phyloP scores from a whole-genome alignment of 2,329 filamentous ascomycete species.

The Penicillium thymicola region DNA sequence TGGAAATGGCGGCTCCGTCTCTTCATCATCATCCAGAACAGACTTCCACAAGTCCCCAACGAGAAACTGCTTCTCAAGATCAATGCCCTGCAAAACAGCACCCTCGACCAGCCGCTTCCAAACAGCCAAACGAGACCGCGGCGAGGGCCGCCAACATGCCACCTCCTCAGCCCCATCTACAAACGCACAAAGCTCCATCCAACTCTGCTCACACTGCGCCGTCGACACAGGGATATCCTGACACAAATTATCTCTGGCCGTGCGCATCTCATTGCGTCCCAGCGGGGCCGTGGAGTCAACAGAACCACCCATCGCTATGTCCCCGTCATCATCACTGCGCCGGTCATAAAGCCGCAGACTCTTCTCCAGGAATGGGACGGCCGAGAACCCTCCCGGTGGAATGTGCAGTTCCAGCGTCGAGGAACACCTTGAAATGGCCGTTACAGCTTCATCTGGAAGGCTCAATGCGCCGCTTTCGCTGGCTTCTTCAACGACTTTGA shows the following conservation, averaged over 20 bases:
- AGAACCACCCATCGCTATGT: slow-evolving; percentile 16
- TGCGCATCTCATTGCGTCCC: slow-evolving; percentile 25
- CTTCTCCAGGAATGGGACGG: slow-evolving; percentile 28
- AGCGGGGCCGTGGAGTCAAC: slow-evolving; percentile 25
- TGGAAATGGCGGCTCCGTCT: slow-evolving; percentile 30
- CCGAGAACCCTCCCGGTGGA: slow-evolving; percentile 32
- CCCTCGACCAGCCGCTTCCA: slow-evolving; percentile 48
- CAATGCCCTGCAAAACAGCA: slow-evolving; percentile 39
- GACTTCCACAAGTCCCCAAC: slow-evolving; percentile 41
- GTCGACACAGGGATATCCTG: slow-evolving; percentile 52
- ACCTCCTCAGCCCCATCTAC: slow-evolving; percentile 34
- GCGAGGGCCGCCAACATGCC: slow-evolving; percentile 47
- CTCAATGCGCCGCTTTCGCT: slow-evolving; percentile 21
- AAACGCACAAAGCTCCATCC: slow-evolving; percentile 54
- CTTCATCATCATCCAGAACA: slow-evolving; percentile 34
- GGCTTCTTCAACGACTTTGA: slow-evolving; percentile 27
- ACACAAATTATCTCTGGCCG: slow-evolving; percentile 43
- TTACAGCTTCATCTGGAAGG: slow-evolving; percentile 33
- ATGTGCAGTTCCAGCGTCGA: slow-evolving; percentile 46
- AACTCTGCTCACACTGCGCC: slow-evolving; percentile 50
- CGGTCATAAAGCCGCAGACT: slow-evolving; percentile 32
- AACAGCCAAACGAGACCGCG: slow-evolving; percentile 45
- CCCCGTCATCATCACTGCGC: slow-evolving; percentile 17
- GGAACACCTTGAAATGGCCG: slow-evolving; percentile 44
- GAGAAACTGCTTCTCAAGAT: slow-evolving; percentile 43